Evolutionary conservation across 352 stramenopile species (phyloP), one percentile per base, ranked within the genome.

Genomic region (Globisporangium iwayamae): DNA sequence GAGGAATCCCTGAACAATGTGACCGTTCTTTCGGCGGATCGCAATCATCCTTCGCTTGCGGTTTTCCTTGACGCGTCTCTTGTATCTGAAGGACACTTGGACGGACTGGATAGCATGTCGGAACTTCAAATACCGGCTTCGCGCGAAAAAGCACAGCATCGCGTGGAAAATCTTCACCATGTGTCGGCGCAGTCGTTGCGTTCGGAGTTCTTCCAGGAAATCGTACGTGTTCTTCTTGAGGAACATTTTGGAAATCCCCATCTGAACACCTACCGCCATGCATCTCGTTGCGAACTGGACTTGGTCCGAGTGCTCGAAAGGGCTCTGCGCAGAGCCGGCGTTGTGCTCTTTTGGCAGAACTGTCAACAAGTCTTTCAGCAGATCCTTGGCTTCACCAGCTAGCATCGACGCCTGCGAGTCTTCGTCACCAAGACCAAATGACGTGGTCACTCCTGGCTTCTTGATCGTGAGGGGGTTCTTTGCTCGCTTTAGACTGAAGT

Each of bases 161-260:
- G 81, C 74, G 48, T 92, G 72, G 63, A 76, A 91, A 34, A 95
- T 87, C 64, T 83, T 83, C 59, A 86, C 56, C 81, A 91, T 92
- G 69, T 92, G 78, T 0, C 80, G 75, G 32, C 68, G 74, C n/a
- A 93, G 65, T 47, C 78, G 73, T 47, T 89, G 72, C 1, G 79
- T 76, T 13, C 84, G 91, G 71, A 98, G 85, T 13, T 90, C 72
- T 69, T 98, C 93, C 11, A 99, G 79, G 46, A 93, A 93, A 28
- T 95, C 86, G 34, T 96, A 96, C 18, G 97, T 85, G 52, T 85
- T 73, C 62, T 92, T 89, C 55, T 96, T 96, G 46, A 99, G 68
- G 69, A 99, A 99, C 62, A 98, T 96, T 72, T 99, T 99, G 2
- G 94, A 93, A 56, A 90, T 88, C 28, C 96, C 96, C 73, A 98